phyloP scores from a whole-genome alignment of 208 protist genomes.

The Tritrichomonas musculus region DNA sequence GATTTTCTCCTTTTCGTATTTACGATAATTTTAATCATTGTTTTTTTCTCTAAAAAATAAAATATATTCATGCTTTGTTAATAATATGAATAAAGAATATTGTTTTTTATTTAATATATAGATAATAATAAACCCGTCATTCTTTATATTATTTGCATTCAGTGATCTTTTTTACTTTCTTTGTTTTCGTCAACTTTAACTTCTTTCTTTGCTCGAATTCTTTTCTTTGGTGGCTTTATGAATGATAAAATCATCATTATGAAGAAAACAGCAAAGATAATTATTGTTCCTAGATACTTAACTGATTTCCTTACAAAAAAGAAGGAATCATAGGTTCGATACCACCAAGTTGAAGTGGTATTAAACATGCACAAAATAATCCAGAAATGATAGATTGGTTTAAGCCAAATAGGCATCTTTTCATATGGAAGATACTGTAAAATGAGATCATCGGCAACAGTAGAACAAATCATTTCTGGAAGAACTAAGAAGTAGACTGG shows the following conservation, averaged over 20 bases:
- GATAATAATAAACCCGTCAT: no score
- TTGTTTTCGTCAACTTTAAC: no score
- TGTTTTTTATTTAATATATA: no score
- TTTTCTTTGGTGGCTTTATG: no score
- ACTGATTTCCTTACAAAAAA: neutral
- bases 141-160: no score
- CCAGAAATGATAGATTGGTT: neutral
- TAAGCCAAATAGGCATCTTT: neutral
- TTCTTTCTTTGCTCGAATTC: no score
- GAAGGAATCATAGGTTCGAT: neutral
- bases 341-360: neutral
- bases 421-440: neutral
- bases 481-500: conserved; percentile 4
- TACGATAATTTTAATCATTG: neutral
- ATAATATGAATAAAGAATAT: no score
- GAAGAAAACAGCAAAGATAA: neutral
- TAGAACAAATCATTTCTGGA: neutral
- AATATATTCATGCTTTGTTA: no score
- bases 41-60: neutral
- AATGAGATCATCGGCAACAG: neutral
- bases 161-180: no score
- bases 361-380: neutral
- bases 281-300: neutral
- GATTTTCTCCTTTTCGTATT: neutral
- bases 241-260: no score